phyloP scores from a whole-genome alignment of 2,329 filamentous ascomycete genomes.

The Ampelomyces quisqualis region DNA sequence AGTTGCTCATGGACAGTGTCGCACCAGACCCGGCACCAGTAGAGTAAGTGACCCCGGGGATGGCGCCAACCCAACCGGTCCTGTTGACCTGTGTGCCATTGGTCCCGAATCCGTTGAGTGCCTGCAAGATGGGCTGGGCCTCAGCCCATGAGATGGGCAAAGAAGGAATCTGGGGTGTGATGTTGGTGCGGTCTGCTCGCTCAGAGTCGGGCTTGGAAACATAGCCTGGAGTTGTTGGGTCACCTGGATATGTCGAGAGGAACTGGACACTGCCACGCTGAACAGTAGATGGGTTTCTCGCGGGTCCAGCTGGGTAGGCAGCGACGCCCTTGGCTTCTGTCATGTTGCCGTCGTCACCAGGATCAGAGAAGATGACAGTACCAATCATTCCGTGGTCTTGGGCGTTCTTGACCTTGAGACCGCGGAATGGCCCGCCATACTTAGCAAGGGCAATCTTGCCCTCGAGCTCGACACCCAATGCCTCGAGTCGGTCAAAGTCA shows the following conservation, averaged over 20 bases:
- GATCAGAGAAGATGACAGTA: conserved; percentile 50
- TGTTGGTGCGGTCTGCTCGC: conserved; percentile 63
- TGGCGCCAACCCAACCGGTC: conserved; percentile 41
- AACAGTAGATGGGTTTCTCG: conserved; percentile 49
- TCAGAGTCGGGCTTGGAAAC: conserved; percentile 79
- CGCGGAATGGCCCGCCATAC: conserved; percentile 50
- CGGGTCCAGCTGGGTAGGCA: conserved; percentile 47
- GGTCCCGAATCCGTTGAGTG: conserved; percentile 79
- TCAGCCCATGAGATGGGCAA: conserved; percentile 82
- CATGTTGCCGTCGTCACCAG: conserved; percentile 50
- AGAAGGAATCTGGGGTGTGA: conserved; percentile 77
- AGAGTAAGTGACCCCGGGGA: conserved; percentile 39
- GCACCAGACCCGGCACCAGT: conserved; percentile 56
- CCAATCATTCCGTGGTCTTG: conserved; percentile 50
- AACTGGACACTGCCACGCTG: conserved; percentile 58
- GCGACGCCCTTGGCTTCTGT: conserved; percentile 50
- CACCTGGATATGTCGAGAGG: conserved; percentile 56
- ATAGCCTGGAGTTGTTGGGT: conserved; percentile 58
- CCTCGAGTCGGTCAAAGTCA: conserved; percentile 49
- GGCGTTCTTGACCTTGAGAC: conserved; percentile 53
- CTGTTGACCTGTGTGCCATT: conserved; percentile 48
- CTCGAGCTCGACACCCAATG: conserved; percentile 47
- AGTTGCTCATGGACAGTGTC: conserved; percentile 54
- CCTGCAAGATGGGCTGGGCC: conserved; percentile 75
- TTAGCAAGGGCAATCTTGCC: conserved; percentile 53